Evolutionary conservation across 495 filamentous ascomycete species (phyloP), one percentile per base, ranked within the genome.

Genomic region (Penicillium bovifimosum): DNA sequence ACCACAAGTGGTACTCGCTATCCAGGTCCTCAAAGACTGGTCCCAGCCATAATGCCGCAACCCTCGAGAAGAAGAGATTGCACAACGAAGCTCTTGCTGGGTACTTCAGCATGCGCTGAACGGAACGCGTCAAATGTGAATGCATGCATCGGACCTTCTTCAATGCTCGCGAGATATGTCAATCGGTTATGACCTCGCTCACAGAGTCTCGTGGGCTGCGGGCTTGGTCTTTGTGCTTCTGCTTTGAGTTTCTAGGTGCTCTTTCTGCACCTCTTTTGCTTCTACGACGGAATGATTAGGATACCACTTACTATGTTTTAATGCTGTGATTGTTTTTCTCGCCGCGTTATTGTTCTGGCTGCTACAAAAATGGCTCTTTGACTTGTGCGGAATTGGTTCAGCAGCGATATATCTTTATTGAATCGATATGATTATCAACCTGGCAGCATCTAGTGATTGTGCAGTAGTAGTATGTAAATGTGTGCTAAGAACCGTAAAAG

Each of bases 71-170:
- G 36, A 52, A 61, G 43, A 56, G 58, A 6, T 8, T 66, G 5
- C 68, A 68, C 47, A 52, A 68, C 13, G 61, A 68, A 32, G 68
- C 68, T 35, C 27, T 70, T 27, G 63, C 61, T n/a, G 63, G 41
- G 38, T 71, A 71, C 48, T 43, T 69, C 41, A 55, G 55, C 33
- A 20, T 60, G 40, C 68, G 68, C 27, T 71, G 49, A 55, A 20
- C 27, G 34, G 7, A 16, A 1, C 20, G 1, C 9, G 27, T 29
- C 20, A 27, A 29, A 11, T 24, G 10, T 13, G 38, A 9, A 39
- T n/a, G 9, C 18, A 41, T 41, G 24, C 24, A 41, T 41, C 4
- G 20, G 2, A 24, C 20, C 20, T 24, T 24, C 20, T 24, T 24
- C 20, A 24, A 4, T 4, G 20, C 11, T 27, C 17, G 3, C 20